A percentile compares a stretch with the other conserved stretches of the same genome.
These are phyloP conservation scores for Corrigiola litoralis DNA, from an alignment of 179 eudicot genomes.

Conservation along the genomic window DNA sequence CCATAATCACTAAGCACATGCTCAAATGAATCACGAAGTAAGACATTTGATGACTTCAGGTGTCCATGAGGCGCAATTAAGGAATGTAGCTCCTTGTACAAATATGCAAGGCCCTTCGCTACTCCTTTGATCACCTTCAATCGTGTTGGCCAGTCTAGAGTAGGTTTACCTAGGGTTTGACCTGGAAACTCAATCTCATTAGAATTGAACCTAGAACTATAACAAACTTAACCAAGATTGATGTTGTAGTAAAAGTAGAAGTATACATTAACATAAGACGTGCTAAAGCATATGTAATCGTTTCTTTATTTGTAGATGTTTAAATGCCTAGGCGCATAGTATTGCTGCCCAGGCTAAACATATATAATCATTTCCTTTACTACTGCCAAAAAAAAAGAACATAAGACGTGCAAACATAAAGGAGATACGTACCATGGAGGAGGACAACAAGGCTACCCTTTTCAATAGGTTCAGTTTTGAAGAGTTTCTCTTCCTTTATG, in stretches of 20 bases:
- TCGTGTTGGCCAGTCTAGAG: conserved; percentile 39
- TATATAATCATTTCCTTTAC: too few relatives aligned
- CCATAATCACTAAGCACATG: conserved; percentile 39
- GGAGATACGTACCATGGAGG: conserved; percentile 56
- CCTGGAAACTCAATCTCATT: conserved; percentile 10
- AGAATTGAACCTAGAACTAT: not conserved
- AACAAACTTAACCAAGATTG: not conserved
- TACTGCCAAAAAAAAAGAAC: too few relatives aligned
- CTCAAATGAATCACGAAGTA: conserved; percentile 25
- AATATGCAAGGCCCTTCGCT: conserved; percentile 29
- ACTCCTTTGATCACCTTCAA: conserved; percentile 47
- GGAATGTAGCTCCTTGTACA: conserved; percentile 34
- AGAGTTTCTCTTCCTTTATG: conserved; percentile 76
- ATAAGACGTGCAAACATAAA: not conserved
- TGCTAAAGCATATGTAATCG: too few relatives aligned
- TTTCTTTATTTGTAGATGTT: too few relatives aligned
- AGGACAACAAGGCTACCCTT: conserved; percentile 73
- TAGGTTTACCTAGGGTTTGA: conserved; percentile 22
- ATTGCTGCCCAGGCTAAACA: too few relatives aligned
- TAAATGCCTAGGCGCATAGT: too few relatives aligned
- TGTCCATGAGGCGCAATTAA: conserved; percentile 48
- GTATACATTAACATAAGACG: too few relatives aligned
- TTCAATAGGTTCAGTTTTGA: conserved; percentile 50
- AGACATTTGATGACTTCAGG: conserved; percentile 50
- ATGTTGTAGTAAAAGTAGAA: too few relatives aligned